Conservation (phyloP, 1,284 basidiomycete genomes). For the Tilletia horrida region DNA sequence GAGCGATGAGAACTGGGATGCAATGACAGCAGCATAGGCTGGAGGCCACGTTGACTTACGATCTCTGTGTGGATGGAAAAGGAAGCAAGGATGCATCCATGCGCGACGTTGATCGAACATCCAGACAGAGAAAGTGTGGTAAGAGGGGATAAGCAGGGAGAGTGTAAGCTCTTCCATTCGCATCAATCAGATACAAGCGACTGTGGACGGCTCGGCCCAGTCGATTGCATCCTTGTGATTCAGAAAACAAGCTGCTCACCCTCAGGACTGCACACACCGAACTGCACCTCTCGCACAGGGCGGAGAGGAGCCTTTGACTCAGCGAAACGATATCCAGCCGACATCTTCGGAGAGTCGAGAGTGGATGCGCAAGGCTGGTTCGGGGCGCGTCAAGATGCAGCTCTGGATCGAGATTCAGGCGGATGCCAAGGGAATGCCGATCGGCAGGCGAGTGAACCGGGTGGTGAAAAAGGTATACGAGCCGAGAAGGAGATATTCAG, state of each 20-base stretch:
- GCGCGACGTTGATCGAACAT: neutral
- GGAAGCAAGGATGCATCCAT: constrained; percentile 13
- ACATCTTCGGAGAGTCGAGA: constrained; percentile 15
- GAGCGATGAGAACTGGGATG: constrained; percentile 10
- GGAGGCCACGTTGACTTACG: neutral
- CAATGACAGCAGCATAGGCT: neutral
- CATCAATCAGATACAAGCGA: neutral
- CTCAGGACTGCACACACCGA: constrained; percentile 98
- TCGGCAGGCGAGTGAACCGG: too few species aligned
- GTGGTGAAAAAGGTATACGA: too few species aligned
- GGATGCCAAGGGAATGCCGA: too few species aligned
- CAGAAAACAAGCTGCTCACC: constrained; percentile 55
- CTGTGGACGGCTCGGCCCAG: neutral
- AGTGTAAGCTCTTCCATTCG: neutral
- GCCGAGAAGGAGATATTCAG: too few species aligned
- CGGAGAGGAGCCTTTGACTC: constrained; percentile 83
- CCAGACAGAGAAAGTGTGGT: constrained; percentile 24
- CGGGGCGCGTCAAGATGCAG: neutral
- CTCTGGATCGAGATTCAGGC: too few species aligned
- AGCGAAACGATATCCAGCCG: constrained; percentile 57
- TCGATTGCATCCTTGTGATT: too few species aligned
- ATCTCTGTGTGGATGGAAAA: constrained; percentile 17
- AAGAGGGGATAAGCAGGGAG: constrained; percentile 59
- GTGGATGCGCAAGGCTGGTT: neutral
- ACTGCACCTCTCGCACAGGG: constrained; percentile 89